Base-by-base conservation (phyloP, 2,329 filamentous ascomycete genomes). In the Ceratocystis alfenasii region DNA sequence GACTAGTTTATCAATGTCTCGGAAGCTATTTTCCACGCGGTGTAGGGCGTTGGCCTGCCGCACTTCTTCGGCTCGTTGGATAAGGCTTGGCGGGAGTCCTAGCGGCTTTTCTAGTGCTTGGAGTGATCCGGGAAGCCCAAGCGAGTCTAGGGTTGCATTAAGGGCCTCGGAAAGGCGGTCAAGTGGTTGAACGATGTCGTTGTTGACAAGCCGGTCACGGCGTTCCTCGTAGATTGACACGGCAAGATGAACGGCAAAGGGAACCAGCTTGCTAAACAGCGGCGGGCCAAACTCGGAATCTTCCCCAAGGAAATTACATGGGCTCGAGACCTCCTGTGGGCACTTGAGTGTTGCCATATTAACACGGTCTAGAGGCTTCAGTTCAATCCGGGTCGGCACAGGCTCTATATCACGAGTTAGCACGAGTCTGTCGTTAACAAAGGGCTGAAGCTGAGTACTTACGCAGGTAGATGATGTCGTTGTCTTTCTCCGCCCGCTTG, bases 71-170 rank as follows among this genome's bases (percentile, higher is more conserved):
- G 93, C 93, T 71, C 96, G 94, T 25, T 94, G 89, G 2, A 91
- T 83, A 1, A 99, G 77, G 17, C 85, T 89, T 0, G 90, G 89
- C 0, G 94, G 94, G 3, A 99, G 76, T 0, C 94, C 94, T 0
- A 99, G 80, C 0, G 94, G 94, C 73, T 96, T 97, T 73, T 99
- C 94, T 0, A 97, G 80, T 0, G 94, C 94, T 74, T 99, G 94
- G 3, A 99, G 77, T 1, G 93, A 95, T 0, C 94, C 94, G 0
- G 94, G 94, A 0, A 99, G 82, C 67, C 95, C 94, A 15, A 97
- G 78, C 0, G 88, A 92, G 20, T 88, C 85, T 25, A 97, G 77
- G 0, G 92, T 78, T 70, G 90, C 86, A 71, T 95, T 88, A 0
- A 97, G 80, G 69, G 86, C 85, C 67, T 87, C 85, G 0, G 90